Base-by-base conservation (phyloP, 2,329 filamentous ascomycete species). In the Acrocalymma vagum region DNA sequence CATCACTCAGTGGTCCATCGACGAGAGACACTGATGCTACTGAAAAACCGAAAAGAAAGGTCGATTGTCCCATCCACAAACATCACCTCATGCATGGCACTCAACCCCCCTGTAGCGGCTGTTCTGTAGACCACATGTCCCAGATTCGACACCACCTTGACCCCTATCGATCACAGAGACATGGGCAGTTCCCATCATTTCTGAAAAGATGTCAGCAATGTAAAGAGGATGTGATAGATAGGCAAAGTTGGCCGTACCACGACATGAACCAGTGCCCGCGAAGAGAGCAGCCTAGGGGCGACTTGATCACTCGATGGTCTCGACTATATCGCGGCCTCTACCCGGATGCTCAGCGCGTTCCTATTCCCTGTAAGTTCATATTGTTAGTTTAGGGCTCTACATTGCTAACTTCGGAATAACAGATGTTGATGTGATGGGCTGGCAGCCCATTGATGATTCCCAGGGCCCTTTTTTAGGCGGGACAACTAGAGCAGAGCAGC, bases 61-160 rank as follows among this genome's bases (percentile, higher is more conserved):
- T 42, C 7, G 38, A 42, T 20, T 42, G 38, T 14, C 38, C 38
- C 8, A 21, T 29, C 7, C 30, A 24, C 20, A 42, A 42, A 16
- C 18, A 36, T 14, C 27, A 36, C 15, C 13, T 29, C 2, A 42
- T 42, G 38, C 13, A 35, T 15, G 5, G n/a, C 9, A 24, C 15
- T 8, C 10, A 9, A 24, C 16, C 26, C 6, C 18, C 38, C 13
- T 42, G 38, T 29, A 10, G 20, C 6, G 38, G 38, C 18, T 42
- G 38, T 22, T 16, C 26, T 9, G 20, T n/a, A 11, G 22, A 6
- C 5, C 11, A 26, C 6, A 35, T 42, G 38, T 35, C 38, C 5
- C 31, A 42, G 18, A 15, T 42, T 27, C 30, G 38, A 10, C 20
- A 21, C 25, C 38, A 42, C 25, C 38, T 42, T 9, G 36, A 42